These are phyloP conservation scores for Aspergillus homomorphus DNA, from an alignment of 495 filamentous ascomycete species.

Conservation along the genomic window DNA sequence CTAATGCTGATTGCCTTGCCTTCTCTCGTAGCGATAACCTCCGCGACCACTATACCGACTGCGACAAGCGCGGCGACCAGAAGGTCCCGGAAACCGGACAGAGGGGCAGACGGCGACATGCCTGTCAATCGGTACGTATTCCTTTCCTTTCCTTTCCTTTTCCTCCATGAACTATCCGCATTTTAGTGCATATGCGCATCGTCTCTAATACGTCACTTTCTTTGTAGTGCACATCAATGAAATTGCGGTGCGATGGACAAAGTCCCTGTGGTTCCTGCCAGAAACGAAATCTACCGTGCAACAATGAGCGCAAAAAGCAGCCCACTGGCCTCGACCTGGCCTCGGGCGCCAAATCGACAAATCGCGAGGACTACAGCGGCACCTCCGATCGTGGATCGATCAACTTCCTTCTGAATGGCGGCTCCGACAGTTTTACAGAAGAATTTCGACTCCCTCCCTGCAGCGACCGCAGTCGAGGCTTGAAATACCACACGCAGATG, in stretches of 20 bases:
- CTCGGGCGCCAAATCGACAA: constrained; percentile 23
- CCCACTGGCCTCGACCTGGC: constrained; percentile 12
- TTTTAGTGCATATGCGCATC: background rate
- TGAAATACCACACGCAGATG: constrained; percentile 33
- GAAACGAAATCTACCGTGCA: constrained; percentile 44
- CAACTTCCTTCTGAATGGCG: constrained; percentile 47
- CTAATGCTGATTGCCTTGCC: background rate
- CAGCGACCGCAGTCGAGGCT: constrained; percentile 35
- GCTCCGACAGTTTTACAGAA: constrained; percentile 46
- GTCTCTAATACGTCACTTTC: constrained; percentile 1
- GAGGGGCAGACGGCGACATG: constrained; percentile 45
- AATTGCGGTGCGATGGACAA: constrained; percentile 48
- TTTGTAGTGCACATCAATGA: constrained; percentile 49
- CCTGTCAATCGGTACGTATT: constrained; percentile 42
- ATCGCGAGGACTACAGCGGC: constrained; percentile 25
- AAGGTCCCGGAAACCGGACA: constrained; percentile 46
- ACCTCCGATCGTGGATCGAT: constrained; percentile 46
- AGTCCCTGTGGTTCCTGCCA: constrained; percentile 48
- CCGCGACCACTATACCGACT: constrained; percentile 45
- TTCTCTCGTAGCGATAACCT: constrained; percentile 39
- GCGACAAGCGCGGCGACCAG: constrained; percentile 39
- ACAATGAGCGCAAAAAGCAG: constrained; percentile 30
- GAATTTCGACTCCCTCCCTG: constrained; percentile 41
- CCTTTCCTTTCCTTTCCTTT: background rate
- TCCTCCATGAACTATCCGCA: background rate